Evolutionary conservation across 73 alveolate species (phyloP).

Genomic region (Paramecium primaurelia): DNA sequence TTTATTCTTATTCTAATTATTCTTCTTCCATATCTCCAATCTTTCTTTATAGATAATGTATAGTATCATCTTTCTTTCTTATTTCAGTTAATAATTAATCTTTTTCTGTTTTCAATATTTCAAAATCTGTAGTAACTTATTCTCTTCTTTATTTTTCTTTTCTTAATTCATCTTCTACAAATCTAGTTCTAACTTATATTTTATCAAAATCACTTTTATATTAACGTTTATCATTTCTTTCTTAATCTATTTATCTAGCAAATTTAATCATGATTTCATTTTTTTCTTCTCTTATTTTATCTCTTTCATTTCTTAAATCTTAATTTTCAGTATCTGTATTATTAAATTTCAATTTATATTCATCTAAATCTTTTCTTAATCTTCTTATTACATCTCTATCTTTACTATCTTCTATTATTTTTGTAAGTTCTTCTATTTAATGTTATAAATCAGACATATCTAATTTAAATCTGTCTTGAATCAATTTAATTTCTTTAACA

Average conservation of each 20-base stretch:
- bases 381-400: constrained; percentile 44
- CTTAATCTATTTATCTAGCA: constrained; percentile 28
- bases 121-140: constrained; percentile 32
- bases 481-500: not conserved
- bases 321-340: constrained; percentile 22
- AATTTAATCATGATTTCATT: constrained; percentile 45
- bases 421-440: constrained; percentile 17
- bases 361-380: constrained; percentile 49
- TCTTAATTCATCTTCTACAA: constrained; percentile 50
- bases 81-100: constrained; percentile 31
- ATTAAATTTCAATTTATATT: constrained; percentile 28
- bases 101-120: constrained; percentile 33
- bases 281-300: constrained; percentile 53
- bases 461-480: constrained; percentile 15
- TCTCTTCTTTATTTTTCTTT: constrained; percentile 47
- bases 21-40: constrained; percentile 59
- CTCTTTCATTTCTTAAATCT: constrained; percentile 58
- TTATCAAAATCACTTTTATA: constrained; percentile 51
- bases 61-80: constrained; percentile 56
- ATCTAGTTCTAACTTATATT: constrained; percentile 33
- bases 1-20: not conserved
- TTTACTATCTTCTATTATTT: constrained; percentile 42
- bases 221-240: constrained; percentile 46
- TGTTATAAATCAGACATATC: not conserved
- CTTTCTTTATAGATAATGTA: constrained; percentile 45